Percentiles rank a stretch among this genome's conserved stretches.
phyloP scores from a whole-genome alignment of 163 green algal species.

The Scenedesmus sp. region DNA sequence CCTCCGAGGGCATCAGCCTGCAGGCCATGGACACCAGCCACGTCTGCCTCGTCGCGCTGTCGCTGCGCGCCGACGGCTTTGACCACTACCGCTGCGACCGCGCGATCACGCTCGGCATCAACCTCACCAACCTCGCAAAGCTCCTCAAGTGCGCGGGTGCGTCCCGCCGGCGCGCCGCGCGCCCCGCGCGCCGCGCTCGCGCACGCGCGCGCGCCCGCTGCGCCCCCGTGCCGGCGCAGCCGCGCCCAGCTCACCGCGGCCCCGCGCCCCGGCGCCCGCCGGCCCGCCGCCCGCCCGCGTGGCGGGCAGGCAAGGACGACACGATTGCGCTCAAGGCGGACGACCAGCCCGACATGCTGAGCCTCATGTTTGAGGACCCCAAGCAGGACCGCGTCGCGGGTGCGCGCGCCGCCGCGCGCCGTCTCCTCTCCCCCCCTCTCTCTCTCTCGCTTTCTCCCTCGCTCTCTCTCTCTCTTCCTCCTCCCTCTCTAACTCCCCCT shows the following conservation, averaged over 20 bases:
- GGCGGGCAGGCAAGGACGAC: slow-evolving; percentile 88
- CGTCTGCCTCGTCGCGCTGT: slow-evolving; percentile 91
- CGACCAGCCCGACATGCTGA: slow-evolving; percentile 91
- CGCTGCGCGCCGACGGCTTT: slow-evolving; percentile 93
- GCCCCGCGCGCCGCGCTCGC: not conserved
- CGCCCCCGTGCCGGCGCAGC: not conserved
- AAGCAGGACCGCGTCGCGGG: slow-evolving; percentile 87
- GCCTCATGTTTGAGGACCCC: slow-evolving; percentile 95
- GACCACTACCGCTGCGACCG: slow-evolving; percentile 97
- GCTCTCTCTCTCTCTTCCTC: too few species aligned
- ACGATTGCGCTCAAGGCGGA: slow-evolving; percentile 97
- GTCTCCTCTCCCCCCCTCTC: too few species aligned
- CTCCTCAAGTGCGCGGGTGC: slow-evolving; percentile 93
- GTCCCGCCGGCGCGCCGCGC: not conserved
- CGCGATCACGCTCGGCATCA: slow-evolving; percentile 83
- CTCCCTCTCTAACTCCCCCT: too few species aligned
- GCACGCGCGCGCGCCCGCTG: not conserved
- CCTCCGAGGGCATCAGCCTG: slow-evolving; percentile 83
- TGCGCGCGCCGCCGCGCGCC: too few species aligned
- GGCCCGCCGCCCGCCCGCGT: too few species aligned
- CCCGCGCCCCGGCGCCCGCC: too few species aligned
- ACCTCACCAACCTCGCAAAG: slow-evolving; percentile 94
- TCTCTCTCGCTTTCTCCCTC: too few species aligned
- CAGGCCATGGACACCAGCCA: slow-evolving; percentile 98
- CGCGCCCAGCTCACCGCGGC: too few species aligned